Conservation (phyloP, 148 eudicot species). For the Chenopodium suecicum region DNA sequence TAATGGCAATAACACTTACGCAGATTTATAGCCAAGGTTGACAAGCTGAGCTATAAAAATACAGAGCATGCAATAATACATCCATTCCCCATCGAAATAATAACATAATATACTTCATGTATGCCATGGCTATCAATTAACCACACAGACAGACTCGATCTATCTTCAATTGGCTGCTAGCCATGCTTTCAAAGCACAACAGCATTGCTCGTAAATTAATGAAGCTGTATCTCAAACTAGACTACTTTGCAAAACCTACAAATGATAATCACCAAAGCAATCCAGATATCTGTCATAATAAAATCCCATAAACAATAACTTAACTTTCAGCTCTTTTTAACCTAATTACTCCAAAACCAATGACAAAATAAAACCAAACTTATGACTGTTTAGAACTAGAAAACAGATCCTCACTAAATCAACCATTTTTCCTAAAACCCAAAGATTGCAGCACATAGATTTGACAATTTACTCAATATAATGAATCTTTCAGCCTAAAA, state of each 20-base stretch:
- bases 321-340: neutral
- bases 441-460: neutral
- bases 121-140: neutral
- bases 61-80: too few species aligned
- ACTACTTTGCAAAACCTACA: neutral
- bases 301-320: neutral
- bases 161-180: neutral
- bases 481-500: neutral
- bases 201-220: neutral
- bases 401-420: neutral
- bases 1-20: neutral
- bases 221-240: neutral
- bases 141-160: neutral
- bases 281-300: neutral
- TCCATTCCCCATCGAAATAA: too few species aligned
- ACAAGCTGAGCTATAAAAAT: neutral
- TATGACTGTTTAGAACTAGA: too few species aligned
- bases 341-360: neutral
- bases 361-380: neutral
- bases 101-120: too few species aligned
- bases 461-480: neutral
- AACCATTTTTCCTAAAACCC: neutral
- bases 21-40: too few species aligned
- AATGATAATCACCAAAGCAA: neutral
- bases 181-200: neutral